Evolutionary conservation across 495 filamentous ascomycete species (phyloP).

Genomic region (Copromyces sp.): DNA sequence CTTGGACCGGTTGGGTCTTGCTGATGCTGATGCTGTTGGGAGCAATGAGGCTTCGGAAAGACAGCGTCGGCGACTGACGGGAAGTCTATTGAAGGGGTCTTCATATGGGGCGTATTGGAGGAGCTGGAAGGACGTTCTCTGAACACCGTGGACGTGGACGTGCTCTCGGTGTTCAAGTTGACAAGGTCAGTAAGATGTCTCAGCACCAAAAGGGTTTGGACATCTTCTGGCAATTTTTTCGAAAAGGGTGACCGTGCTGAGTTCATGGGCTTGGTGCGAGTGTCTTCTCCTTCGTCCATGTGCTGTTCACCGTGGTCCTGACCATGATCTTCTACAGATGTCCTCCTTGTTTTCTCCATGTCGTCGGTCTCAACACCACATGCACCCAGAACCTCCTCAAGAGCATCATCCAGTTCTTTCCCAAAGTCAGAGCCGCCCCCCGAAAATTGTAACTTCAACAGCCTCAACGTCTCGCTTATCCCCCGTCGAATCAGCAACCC

Average conservation of each 20-base stretch:
- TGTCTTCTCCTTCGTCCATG: neutral
- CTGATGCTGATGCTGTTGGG: neutral
- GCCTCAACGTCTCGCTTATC: neutral
- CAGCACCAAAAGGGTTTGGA: neutral
- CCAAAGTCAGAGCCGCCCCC: neutral
- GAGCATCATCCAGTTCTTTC: neutral
- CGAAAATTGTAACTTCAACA: neutral
- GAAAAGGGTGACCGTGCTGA: neutral
- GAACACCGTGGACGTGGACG: neutral
- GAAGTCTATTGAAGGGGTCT: neutral
- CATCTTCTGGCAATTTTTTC: neutral
- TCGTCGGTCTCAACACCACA: neutral
- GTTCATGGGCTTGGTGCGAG: neutral
- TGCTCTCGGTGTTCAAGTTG: neutral
- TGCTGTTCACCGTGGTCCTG: neutral
- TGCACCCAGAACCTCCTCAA: neutral
- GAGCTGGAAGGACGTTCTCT: neutral
- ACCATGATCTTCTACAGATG: neutral
- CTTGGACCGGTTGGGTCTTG: neutral
- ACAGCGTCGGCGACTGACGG: neutral
- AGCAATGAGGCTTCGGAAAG: neutral
- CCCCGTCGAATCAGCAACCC: neutral
- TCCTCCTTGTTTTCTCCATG: neutral
- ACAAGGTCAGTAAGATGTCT: neutral
- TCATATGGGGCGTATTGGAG: too few relatives aligned